A percentile compares a stretch with the other conserved stretches of the same genome.
phyloP scores from a whole-genome alignment of 1,139 yeast genomes.

The Yamadazyma atmosphaerica region DNA sequence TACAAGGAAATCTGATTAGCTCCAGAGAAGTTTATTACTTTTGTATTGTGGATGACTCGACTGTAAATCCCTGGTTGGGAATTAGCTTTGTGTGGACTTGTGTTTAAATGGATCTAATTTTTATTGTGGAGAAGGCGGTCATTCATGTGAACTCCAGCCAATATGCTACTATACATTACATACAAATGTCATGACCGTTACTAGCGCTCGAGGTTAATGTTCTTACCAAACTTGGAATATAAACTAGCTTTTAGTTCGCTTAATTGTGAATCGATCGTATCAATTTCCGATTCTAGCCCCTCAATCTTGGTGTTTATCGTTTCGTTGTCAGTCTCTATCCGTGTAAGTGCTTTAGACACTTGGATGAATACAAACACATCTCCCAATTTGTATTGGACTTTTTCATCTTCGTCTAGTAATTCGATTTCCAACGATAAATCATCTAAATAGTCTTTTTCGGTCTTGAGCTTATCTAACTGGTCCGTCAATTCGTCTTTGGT shows the following conservation, averaged over 20 bases:
- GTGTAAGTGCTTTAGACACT: constrained; percentile 63
- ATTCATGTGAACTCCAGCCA: too few relatives aligned
- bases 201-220: constrained; percentile 86
- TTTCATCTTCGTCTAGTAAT: constrained; percentile 76
- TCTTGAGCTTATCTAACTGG: constrained; percentile 50
- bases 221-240: constrained; percentile 87
- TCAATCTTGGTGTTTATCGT: constrained; percentile 51
- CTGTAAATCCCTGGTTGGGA: too few relatives aligned
- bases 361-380: constrained; percentile 71
- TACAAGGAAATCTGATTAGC: too few relatives aligned
- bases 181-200: too few relatives aligned
- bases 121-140: too few relatives aligned
- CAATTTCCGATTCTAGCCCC: constrained; percentile 47
- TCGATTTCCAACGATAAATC: constrained; percentile 87
- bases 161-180: too few relatives aligned
- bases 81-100: too few relatives aligned
- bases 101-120: too few relatives aligned
- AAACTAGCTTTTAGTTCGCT: constrained; percentile 64
- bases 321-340: constrained; percentile 62
- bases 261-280: constrained; percentile 54
- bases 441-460: constrained; percentile 85
- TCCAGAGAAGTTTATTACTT: too few relatives aligned
- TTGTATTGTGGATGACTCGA: too few relatives aligned
- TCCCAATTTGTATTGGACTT: constrained; percentile 69
- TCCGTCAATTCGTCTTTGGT: constrained; percentile 60